Percentiles rank a stretch among this genome's conserved stretches.
phyloP scores from a whole-genome alignment of 768 basidiomycete genomes.

The Hygrophorus russula region DNA sequence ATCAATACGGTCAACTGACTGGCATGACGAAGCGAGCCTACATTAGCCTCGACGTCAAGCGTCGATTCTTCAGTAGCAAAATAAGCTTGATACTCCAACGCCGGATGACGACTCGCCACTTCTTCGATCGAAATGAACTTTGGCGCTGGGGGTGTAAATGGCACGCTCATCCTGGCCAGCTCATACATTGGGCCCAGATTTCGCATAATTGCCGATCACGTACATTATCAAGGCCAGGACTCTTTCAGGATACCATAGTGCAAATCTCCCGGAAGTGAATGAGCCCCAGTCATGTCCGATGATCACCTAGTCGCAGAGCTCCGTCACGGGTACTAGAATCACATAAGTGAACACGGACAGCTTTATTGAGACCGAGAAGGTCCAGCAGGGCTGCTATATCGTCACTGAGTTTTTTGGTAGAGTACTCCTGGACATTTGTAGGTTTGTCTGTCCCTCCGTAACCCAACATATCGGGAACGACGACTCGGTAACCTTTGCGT shows the following conservation, averaged over 20 bases:
- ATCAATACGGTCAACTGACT: not conserved
- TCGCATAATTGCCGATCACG: conserved; percentile 11
- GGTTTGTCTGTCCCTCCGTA: conserved; percentile 61
- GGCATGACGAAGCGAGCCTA: conserved; percentile 16
- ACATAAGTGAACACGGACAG: conserved; percentile 28
- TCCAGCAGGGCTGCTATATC: conserved; percentile 63
- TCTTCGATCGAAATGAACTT: conserved; percentile 39
- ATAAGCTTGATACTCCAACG: conserved; percentile 59
- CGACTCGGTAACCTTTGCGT: conserved; percentile 45
- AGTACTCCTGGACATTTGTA: conserved; percentile 38
- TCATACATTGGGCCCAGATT: conserved; percentile 1
- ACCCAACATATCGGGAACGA: conserved; percentile 54
- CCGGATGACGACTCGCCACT: conserved; percentile 38
- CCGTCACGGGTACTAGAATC: not conserved
- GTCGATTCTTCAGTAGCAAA: conserved; percentile 44
- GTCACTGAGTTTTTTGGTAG: conserved; percentile 44
- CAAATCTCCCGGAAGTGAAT: conserved; percentile 50
- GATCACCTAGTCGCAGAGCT: conserved; percentile 30
- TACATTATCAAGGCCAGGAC: conserved; percentile 50
- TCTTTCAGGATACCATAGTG: conserved; percentile 61
- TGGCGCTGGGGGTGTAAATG: conserved; percentile 49
- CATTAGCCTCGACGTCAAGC: conserved; percentile 44
- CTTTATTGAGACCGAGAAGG: conserved; percentile 35
- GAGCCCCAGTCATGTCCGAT: conserved; percentile 82
- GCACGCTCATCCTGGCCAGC: conserved; percentile 46